Evolutionary conservation across 148 eudicot genomes (phyloP).

Genomic region (Diospyros kaki): DNA sequence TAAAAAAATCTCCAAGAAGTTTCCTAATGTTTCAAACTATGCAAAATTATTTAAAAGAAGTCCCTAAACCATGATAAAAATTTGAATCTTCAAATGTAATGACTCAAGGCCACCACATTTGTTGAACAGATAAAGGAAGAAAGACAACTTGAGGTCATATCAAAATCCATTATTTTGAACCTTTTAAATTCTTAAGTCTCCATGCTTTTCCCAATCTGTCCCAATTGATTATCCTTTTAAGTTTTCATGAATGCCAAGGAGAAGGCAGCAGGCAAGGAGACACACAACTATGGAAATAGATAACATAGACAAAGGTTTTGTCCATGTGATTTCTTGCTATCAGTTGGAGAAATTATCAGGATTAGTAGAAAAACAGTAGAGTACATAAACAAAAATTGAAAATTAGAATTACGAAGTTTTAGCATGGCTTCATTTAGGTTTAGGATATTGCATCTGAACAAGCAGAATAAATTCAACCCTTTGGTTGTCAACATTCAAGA

Average conservation of each 20-base stretch:
- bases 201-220: background rate
- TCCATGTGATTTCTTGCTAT: background rate
- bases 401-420: background rate
- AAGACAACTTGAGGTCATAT: background rate
- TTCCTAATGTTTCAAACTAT: background rate
- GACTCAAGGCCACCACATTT: background rate
- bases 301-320: background rate
- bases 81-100: background rate
- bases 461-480: background rate
- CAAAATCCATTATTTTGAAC: too few species aligned
- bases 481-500: background rate
- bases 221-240: background rate
- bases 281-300: background rate
- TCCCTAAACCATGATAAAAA: background rate
- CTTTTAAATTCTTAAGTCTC: too few species aligned
- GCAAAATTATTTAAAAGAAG: background rate
- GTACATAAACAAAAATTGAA: background rate
- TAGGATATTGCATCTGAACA: background rate
- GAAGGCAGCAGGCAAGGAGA: background rate
- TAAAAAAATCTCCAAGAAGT: background rate
- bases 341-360: background rate
- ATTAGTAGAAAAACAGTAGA: too few species aligned
- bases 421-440: background rate
- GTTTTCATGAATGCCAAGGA: slow-evolving; percentile 1
- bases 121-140: background rate